phyloP scores from a whole-genome alignment of 352 stramenopile genomes.

The Pseudoperonospora humuli region DNA sequence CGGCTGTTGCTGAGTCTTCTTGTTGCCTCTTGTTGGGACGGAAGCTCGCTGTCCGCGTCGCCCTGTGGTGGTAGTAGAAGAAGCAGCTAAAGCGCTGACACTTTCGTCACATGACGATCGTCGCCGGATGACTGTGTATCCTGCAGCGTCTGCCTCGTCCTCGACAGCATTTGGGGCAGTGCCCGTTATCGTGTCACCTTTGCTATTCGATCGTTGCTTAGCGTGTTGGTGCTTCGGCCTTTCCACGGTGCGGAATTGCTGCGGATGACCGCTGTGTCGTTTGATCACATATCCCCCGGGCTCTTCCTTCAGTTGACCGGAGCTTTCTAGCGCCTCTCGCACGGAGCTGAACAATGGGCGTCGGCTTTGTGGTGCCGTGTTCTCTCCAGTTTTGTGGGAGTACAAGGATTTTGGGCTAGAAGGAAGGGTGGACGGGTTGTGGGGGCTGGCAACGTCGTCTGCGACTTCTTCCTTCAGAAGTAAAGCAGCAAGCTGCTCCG shows the following conservation, averaged over 20 bases:
- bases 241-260: slow-evolving; percentile 5
- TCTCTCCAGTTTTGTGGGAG: neutral
- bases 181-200: slow-evolving; percentile 3
- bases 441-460: neutral
- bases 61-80: neutral
- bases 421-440: slow-evolving; percentile 1
- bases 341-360: slow-evolving; percentile 36
- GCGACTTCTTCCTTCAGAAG: slow-evolving; percentile 17
- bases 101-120: slow-evolving; percentile 25
- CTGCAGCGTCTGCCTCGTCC: slow-evolving; percentile 32
- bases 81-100: neutral
- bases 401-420: neutral
- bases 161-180: neutral
- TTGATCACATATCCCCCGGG: slow-evolving; percentile 33
- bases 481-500: slow-evolving; percentile 11
- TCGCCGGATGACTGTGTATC: slow-evolving; percentile 48
- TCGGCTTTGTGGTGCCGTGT: slow-evolving; percentile 2
- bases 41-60: slow-evolving; percentile 13
- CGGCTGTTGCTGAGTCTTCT: slow-evolving; percentile 8
- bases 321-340: slow-evolving; percentile 35
- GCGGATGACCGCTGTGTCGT: slow-evolving; percentile 11
- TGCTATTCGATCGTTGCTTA: slow-evolving; percentile 9
- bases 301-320: slow-evolving; percentile 27
- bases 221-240: slow-evolving; percentile 9
- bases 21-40: slow-evolving; percentile 5